Evolutionary conservation across 2,329 filamentous ascomycete species (phyloP), one percentile per base, ranked within the genome.

Genomic region (Periconia sp.): DNA sequence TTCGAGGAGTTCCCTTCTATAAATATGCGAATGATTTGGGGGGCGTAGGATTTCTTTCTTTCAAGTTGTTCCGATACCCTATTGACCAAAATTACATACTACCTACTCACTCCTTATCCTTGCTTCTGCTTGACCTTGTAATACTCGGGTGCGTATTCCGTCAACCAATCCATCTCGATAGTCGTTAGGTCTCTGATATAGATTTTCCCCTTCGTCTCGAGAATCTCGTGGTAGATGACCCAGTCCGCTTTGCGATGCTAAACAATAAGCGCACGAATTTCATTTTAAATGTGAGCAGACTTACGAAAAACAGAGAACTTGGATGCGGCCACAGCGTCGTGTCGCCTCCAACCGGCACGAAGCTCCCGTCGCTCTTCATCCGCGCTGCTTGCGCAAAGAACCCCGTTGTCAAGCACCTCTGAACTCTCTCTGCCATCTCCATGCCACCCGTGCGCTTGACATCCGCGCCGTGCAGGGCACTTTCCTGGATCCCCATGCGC

Each of bases 331-430:
- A 84, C 49, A 97, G 79, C 5, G 86, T 83, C 47, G 88, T 88
- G 40, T 85, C 86, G 30, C 91, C 91, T 37, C 33, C 33, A n/a
- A 96, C 87, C 47, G 91, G 93, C 62, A 84, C 85, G 72, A 96
- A 97, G 5, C 85, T 92, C 14, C 94, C 94, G 77, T 97, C 93
- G 0, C 90, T 83, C 73, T 95, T 91, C 92, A 97, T 97, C 68
- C 87, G 86, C 43, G 94, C 94, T 3, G 91, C 92, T 71, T 97
- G 91, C 1, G 92, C 88, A 75, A 97, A 99, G 75, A 91, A 97
- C 0, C 93, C 94, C 2, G 88, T 85, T 2, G 93, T 92, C 20
- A 99, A 81, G 74, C 93, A 97, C 48, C 91, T 83, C 52, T 89
- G 82, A 56, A 97, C 93, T 59, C 88, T 82, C 65, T 96, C 90